Evolutionary conservation across 176 grass and related monocot genomes (phyloP).

Genomic region (Avena sativa): DNA sequence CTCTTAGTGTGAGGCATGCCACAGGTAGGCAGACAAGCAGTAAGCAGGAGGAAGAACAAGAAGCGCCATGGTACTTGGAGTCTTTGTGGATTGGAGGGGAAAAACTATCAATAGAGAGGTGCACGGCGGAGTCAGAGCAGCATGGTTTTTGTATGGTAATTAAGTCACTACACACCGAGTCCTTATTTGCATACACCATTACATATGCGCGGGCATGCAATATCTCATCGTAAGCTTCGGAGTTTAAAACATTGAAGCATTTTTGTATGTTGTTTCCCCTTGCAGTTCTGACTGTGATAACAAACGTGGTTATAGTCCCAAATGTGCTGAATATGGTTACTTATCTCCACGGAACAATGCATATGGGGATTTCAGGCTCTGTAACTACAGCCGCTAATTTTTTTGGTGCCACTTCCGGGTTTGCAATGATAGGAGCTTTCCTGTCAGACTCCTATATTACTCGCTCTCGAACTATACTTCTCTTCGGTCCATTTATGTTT

Average conservation of each 20-base stretch:
- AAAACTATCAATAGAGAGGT: slow-evolving; percentile 47
- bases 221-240: neutral
- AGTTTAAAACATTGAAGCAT: neutral
- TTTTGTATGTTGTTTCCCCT: slow-evolving; percentile 6
- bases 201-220: neutral
- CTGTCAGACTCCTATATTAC: slow-evolving; percentile 65
- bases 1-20: neutral
- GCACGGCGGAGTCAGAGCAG: slow-evolving; percentile 71
- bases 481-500: slow-evolving; percentile 56
- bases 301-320: slow-evolving; percentile 34
- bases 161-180: slow-evolving; percentile 41
- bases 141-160: slow-evolving; percentile 66
- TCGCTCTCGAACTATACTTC: slow-evolving; percentile 42
- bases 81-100: slow-evolving; percentile 70
- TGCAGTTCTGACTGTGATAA: slow-evolving; percentile 49
- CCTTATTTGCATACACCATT: neutral
- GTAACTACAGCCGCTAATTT: slow-evolving; percentile 57
- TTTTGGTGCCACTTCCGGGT: slow-evolving; percentile 47
- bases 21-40: neutral
- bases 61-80: slow-evolving; percentile 52
- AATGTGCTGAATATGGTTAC: slow-evolving; percentile 58
- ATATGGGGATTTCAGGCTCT: slow-evolving; percentile 49
- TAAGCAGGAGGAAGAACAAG: slow-evolving; percentile 21
- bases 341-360: slow-evolving; percentile 58
- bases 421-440: slow-evolving; percentile 59